phyloP scores from a whole-genome alignment of 805 yeast genomes.

The Cyberlindnera lachancei region DNA sequence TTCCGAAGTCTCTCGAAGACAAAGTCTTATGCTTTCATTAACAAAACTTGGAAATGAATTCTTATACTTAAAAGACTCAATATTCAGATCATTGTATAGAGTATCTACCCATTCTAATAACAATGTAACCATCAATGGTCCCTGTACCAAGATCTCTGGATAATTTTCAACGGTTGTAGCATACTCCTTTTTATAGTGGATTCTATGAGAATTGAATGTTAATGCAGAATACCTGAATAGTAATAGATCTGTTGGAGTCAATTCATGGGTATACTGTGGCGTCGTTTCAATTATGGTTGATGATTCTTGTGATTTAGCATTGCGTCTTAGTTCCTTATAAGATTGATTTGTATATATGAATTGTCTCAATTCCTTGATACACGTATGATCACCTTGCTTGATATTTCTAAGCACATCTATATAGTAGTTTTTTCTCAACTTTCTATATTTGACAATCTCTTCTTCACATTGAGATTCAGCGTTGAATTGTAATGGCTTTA shows the following conservation, averaged over 20 bases:
- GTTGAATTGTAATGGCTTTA: conserved; percentile 29
- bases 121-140: conserved; percentile 67
- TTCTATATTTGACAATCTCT: conserved; percentile 34
- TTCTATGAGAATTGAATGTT: conserved; percentile 76
- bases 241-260: conserved; percentile 34
- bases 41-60: conserved; percentile 37
- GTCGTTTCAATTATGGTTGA: neutral
- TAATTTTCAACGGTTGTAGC: conserved; percentile 54
- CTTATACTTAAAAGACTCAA: conserved; percentile 32
- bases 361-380: conserved; percentile 45
- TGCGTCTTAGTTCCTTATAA: conserved; percentile 4
- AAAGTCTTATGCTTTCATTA: conserved; percentile 21
- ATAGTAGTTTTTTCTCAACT: conserved; percentile 30
- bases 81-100: conserved; percentile 9
- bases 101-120: conserved; percentile 43
- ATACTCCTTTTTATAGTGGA: conserved; percentile 64
- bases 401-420: conserved; percentile 52
- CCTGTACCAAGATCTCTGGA: conserved; percentile 62
- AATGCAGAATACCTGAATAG: conserved; percentile 64
- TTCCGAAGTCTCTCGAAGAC: conserved; percentile 5
- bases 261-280: conserved; percentile 21
- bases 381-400: conserved; percentile 22
- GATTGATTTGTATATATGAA: conserved; percentile 51
- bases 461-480: conserved; percentile 45
- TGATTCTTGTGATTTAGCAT: neutral